Percentiles rank a stretch among this genome's conserved stretches.
Conservation (phyloP, 2,329 filamentous ascomycete species). For the Beauveria caledonica region DNA sequence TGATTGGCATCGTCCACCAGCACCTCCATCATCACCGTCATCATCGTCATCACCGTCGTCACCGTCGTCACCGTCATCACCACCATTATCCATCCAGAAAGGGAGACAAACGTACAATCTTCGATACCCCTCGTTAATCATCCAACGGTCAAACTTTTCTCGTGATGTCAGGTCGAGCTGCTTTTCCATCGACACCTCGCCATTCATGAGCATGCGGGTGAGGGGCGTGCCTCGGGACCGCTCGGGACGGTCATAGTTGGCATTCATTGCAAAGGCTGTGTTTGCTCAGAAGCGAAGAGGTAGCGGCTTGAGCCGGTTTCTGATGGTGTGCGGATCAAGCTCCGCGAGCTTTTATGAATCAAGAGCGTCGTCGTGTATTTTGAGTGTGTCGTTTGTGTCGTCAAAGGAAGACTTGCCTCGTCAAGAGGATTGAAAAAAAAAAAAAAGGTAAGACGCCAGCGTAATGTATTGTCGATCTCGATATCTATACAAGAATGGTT, state of each 20-base stretch:
- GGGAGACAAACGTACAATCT: constrained; percentile 52
- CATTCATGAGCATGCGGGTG: constrained; percentile 73
- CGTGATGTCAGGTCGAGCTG: constrained; percentile 58
- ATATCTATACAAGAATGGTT: too few relatives aligned
- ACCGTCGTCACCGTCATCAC: neutral
- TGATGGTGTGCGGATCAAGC: neutral
- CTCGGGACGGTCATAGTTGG: constrained; percentile 42
- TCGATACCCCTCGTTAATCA: constrained; percentile 81
- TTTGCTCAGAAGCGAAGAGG: neutral
- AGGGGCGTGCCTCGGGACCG: constrained; percentile 75
- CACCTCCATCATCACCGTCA: too few relatives aligned
- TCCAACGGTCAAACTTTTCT: constrained; percentile 76
- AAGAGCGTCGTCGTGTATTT: neutral
- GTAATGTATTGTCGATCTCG: neutral
- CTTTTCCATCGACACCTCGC: constrained; percentile 69
- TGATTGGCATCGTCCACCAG: too few relatives aligned
- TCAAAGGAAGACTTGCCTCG: neutral
- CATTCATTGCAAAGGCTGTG: neutral
- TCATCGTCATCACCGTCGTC: too few relatives aligned
- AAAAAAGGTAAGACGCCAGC: neutral
- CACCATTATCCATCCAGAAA: too few relatives aligned
- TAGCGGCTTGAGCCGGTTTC: neutral
- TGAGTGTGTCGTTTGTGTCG: neutral
- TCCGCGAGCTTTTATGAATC: neutral
- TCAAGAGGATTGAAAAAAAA: neutral